Conservation (phyloP, 2,329 filamentous ascomycete species). For the Pseudopithomyces maydicus region DNA sequence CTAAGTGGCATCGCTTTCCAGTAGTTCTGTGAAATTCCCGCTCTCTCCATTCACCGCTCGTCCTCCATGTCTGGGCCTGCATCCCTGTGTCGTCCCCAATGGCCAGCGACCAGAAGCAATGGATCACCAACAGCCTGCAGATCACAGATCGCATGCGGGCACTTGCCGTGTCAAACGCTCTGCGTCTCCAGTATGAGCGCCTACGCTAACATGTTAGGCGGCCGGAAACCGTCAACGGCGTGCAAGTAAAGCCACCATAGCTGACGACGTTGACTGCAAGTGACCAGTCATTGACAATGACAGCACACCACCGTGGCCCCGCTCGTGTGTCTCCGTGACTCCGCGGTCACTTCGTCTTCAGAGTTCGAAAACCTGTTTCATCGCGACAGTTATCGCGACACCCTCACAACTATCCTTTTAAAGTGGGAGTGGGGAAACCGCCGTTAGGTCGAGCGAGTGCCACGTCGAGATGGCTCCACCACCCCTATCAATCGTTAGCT, state of each 20-base stretch:
- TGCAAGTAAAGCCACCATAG: not conserved
- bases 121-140: not conserved
- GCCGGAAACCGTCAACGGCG: not conserved
- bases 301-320: not conserved
- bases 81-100: not conserved
- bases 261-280: not conserved
- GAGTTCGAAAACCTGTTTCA: not conserved
- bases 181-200: not conserved
- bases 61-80: too few relatives aligned
- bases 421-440: not conserved
- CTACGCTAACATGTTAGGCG: not conserved
- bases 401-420: not conserved
- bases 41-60: too few relatives aligned
- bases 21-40: not conserved
- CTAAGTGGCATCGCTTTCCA: not conserved
- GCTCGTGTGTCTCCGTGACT: not conserved
- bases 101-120: not conserved
- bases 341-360: not conserved
- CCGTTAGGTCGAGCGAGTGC: not conserved
- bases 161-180: not conserved
- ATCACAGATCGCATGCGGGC: not conserved
- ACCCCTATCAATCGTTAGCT: not conserved
- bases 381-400: not conserved
- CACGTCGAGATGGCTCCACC: slow-evolving; percentile 1
- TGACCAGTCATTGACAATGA: not conserved